Evolutionary conservation across 306 rosid genomes (phyloP).

Genomic region (Quercus ilex): DNA sequence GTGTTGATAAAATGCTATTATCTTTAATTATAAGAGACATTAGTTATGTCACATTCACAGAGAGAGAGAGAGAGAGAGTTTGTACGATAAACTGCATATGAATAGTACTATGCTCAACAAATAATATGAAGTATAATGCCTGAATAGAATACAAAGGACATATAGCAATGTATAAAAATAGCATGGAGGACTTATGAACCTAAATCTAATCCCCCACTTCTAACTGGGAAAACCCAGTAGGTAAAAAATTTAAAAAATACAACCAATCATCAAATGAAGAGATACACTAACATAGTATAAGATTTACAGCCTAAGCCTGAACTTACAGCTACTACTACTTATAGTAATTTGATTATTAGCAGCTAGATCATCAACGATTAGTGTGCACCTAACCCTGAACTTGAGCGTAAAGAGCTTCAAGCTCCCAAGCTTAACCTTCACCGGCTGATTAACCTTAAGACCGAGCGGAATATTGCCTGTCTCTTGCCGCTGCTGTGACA

Average conservation of each 20-base stretch:
- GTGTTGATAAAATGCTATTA: too few species aligned
- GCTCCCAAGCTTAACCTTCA: conserved; percentile 70
- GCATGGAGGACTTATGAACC: neutral
- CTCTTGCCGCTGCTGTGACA: conserved; percentile 37
- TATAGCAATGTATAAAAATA: neutral
- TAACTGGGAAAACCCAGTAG: neutral
- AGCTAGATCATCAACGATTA: conserved; percentile 47
- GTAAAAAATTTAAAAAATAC: neutral
- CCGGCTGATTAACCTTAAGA: conserved; percentile 66
- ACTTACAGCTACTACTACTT: conserved; percentile 60
- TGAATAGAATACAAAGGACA: neutral
- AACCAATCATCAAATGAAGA: neutral
- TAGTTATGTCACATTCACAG: too few species aligned
- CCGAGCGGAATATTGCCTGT: conserved; percentile 53
- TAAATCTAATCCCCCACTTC: neutral
- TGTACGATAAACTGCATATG: neutral
- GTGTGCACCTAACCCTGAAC: conserved; percentile 60
- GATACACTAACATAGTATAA: neutral
- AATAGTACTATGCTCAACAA: neutral
- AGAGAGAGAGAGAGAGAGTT: neutral
- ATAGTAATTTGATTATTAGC: conserved; percentile 40
- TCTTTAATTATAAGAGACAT: too few species aligned
- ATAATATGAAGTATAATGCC: neutral
- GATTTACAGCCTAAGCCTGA: conserved; percentile 55
- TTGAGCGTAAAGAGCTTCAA: conserved; percentile 69